Conservation (phyloP, 1,284 basidiomycete species). For the Fomitopsis pinicola region DNA sequence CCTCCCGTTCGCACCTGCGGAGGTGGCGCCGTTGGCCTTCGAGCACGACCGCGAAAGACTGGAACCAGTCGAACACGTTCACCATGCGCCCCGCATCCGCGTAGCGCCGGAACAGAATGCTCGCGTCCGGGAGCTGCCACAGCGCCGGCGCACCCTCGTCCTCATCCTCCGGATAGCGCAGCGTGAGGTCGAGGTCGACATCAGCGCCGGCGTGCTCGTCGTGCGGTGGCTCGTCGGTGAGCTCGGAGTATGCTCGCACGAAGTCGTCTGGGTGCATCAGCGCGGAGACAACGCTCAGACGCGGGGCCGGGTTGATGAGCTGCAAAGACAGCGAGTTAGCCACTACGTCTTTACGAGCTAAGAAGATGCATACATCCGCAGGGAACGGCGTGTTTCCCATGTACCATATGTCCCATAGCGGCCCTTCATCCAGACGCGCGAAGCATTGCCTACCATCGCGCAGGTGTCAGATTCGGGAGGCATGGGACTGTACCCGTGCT, state of each 20-base stretch:
- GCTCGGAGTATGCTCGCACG: constrained; percentile 14
- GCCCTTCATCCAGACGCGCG: constrained; percentile 41
- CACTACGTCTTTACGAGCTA: not conserved
- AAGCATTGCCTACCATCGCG: constrained; percentile 34
- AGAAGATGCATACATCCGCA: constrained; percentile 44
- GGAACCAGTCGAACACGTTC: constrained; percentile 81
- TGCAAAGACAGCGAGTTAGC: constrained; percentile 20
- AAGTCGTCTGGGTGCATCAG: constrained; percentile 58
- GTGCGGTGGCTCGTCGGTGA: constrained; percentile 7
- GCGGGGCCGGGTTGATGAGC: constrained; percentile 67
- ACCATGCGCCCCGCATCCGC: constrained; percentile 73
- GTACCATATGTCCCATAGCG: constrained; percentile 70
- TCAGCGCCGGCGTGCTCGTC: not conserved
- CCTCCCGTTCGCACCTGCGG: not conserved
- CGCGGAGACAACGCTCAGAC: constrained; percentile 53
- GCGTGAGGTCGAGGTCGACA: not conserved
- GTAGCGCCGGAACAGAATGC: constrained; percentile 71
- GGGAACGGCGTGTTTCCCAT: constrained; percentile 61
- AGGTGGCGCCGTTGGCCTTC: constrained; percentile 46
- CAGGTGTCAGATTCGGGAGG: not conserved
- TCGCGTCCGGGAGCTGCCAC: constrained; percentile 61
- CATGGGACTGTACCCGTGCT: constrained; percentile 9
- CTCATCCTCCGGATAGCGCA: constrained; percentile 1
- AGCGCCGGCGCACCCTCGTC: constrained; percentile 27
- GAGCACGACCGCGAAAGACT: constrained; percentile 59